Evolutionary conservation across 306 rosid species (phyloP).

Genomic region (Coriaria nepalensis): DNA sequence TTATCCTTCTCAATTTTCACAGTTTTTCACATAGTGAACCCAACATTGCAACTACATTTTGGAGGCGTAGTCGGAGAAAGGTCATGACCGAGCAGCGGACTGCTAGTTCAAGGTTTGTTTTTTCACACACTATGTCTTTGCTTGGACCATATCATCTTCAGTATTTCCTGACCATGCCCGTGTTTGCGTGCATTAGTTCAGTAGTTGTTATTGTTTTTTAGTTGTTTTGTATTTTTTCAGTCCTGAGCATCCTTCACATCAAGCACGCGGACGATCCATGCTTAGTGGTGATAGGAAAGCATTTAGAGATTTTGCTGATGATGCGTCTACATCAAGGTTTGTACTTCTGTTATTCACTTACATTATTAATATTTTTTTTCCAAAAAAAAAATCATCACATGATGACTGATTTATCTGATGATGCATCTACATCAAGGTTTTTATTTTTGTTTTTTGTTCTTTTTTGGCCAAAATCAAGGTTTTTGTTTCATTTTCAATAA

Average conservation of each 20-base stretch:
- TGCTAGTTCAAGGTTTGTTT: slow-evolving; percentile 90
- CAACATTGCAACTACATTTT: slow-evolving; percentile 84
- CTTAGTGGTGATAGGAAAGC: slow-evolving; percentile 85
- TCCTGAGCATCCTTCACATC: slow-evolving; percentile 93
- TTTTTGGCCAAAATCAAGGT: no score
- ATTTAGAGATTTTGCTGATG: slow-evolving; percentile 78
- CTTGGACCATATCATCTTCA: no score
- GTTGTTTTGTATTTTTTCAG: slow-evolving; percentile 20
- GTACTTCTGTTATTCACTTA: not conserved
- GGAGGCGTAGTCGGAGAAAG: slow-evolving; percentile 97
- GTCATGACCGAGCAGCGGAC: slow-evolving; percentile 95
- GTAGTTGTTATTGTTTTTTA: not conserved
- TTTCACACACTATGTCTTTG: slow-evolving; percentile 1
- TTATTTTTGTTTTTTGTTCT: no score
- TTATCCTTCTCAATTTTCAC: slow-evolving; percentile 37
- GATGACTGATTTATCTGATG: no score
- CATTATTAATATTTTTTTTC: no score
- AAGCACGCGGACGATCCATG: slow-evolving; percentile 83
- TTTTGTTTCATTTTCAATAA: no score
- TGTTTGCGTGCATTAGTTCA: no score
- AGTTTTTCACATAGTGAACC: slow-evolving; percentile 99
- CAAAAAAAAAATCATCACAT: no score
- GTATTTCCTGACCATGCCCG: no score
- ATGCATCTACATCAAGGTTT: no score
- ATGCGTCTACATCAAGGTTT: slow-evolving; percentile 80